These are phyloP conservation scores for Schizochytrium sp. DNA, from an alignment of 108 stramenopile genomes.

Conservation along the genomic window DNA sequence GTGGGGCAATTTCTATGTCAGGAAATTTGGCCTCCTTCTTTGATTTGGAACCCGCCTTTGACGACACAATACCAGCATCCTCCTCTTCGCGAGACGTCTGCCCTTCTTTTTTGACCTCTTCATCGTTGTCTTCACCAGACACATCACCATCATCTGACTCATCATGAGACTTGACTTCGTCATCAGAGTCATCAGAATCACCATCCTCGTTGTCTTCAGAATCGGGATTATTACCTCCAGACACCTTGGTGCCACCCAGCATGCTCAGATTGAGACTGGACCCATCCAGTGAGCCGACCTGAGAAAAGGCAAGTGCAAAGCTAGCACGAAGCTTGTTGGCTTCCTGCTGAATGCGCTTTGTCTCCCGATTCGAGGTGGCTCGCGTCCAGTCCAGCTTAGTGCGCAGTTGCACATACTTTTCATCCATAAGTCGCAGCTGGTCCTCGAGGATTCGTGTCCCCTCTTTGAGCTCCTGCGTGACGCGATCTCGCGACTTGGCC, in stretches of 20 bases:
- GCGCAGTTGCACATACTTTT: conserved; percentile 62
- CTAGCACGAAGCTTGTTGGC: background rate
- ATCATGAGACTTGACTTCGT: background rate
- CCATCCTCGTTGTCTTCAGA: background rate
- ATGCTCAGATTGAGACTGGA: background rate
- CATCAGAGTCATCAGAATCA: background rate
- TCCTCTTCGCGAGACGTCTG: background rate
- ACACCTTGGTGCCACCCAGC: background rate
- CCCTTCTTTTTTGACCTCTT: background rate
- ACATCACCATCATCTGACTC: background rate
- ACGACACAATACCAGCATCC: too few species aligned
- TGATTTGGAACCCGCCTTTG: too few species aligned
- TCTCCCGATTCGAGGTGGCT: background rate
- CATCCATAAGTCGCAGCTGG: conserved; percentile 65
- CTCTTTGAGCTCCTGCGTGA: conserved; percentile 55
- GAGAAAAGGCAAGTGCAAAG: background rate
- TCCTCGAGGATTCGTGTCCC: conserved; percentile 59
- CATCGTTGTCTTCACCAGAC: background rate
- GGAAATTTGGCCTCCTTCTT: background rate
- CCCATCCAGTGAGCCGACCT: background rate
- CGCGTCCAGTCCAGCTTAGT: conserved; percentile 63
- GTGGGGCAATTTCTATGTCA: background rate
- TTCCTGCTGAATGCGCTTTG: background rate
- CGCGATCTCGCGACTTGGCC: conserved; percentile 46
- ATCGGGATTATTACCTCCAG: too few species aligned